Percentiles rank a stretch among this genome's conserved stretches.
These are phyloP conservation scores for Fusarium euwallaceae DNA, from an alignment of 2,329 filamentous ascomycete species.

Conservation along the genomic window DNA sequence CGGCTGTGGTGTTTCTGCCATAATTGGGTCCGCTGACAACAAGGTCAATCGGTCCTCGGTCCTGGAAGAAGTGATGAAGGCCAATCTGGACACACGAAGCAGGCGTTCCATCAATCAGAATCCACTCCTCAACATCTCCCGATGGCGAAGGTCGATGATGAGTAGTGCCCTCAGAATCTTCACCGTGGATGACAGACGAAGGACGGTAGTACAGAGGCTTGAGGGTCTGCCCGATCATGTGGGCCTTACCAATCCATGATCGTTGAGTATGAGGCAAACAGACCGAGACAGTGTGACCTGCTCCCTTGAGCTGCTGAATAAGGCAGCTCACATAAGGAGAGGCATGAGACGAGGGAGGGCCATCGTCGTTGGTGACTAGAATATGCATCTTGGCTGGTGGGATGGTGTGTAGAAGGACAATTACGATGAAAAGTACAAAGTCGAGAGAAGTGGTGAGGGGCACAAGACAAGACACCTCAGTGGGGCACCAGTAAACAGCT, in stretches of 20 bases:
- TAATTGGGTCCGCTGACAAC: conserved; percentile 87
- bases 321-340: conserved; percentile 86
- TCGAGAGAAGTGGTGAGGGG: conserved; percentile 34
- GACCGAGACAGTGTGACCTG: conserved; percentile 90
- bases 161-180: conserved; percentile 71
- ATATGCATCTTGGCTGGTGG: conserved; percentile 67
- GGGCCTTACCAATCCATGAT: conserved; percentile 98
- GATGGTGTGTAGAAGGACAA: background rate
- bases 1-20: conserved; percentile 83
- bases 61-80: conserved; percentile 81
- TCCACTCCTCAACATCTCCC: conserved; percentile 78
- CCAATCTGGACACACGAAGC: conserved; percentile 87
- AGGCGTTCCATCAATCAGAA: conserved; percentile 84
- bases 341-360: conserved; percentile 81
- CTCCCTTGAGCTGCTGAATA: conserved; percentile 75
- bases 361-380: conserved; percentile 83
- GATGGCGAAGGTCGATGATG: conserved; percentile 69
- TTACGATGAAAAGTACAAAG: background rate
- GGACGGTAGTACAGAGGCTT: conserved; percentile 87
- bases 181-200: conserved; percentile 56
- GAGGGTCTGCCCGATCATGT: conserved; percentile 91
- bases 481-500: conserved; percentile 12
- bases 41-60: conserved; percentile 79
- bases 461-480: conserved; percentile 38
- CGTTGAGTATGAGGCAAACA: conserved; percentile 91